Base-by-base conservation (phyloP, 2,329 filamentous ascomycete species). In the Didymella sp. region DNA sequence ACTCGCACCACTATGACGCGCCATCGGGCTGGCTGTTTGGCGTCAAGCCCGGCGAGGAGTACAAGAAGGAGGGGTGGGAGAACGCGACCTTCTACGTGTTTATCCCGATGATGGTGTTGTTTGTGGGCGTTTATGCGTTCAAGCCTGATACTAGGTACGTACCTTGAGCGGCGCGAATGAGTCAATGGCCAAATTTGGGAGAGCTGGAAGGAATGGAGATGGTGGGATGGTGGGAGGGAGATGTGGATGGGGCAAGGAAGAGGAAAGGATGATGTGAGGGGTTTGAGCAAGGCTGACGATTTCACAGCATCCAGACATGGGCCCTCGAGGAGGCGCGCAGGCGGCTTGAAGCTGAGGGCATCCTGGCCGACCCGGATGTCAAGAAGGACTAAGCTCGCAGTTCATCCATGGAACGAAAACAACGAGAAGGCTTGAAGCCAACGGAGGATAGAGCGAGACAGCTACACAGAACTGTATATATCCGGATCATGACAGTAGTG, bases 141-240 rank as follows among this genome's bases (percentile, higher is more conserved):
- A 98, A 98, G 87, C 95, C 95, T 50, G 95, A 99, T 84, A 98
- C 94, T 63, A 96, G 92, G 95, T 99, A 84, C 82, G 93, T 92
- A n/a, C n/a, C n/a, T n/a, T n/a, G n/a, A n/a, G n/a, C n/a, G n/a
- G n/a, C 27, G 45, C 4, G 9, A 13, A 30, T 30, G 28, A 4
- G 9, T 15, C 11, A 47, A 37, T 42, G 27, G 35, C 13, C 13
- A 33, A 2, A 1, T 17, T 21, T 22, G 35, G 6, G 21, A 19
- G 12, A n/a, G 17, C 33, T 15, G 19, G 15, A 40, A 6, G 13
- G 12, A n/a, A 25, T 8, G 11, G 25, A 21, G 35, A 25, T 31
- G 31, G 52, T 13, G 13, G 41, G 35, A 37, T 3, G 15, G 33
- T 11, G 4, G 4, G n/a, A 30, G 31, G 37, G 22, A 37, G 17